Base-by-base conservation (phyloP, 2,329 filamentous ascomycete species). In the Chaetomiaceae sp. region DNA sequence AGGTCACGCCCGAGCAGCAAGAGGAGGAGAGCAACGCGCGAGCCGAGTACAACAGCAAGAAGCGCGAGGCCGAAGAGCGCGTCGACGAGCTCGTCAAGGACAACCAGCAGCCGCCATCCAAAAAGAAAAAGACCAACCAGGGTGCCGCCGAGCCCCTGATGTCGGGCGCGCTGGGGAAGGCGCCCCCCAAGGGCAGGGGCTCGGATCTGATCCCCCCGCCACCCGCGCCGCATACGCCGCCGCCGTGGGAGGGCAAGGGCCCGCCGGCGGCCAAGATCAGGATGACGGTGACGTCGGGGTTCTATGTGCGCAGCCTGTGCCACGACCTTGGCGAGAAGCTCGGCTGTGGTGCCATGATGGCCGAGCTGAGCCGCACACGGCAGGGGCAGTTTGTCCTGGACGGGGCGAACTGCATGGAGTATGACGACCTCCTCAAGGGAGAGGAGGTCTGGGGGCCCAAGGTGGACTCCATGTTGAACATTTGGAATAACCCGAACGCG, bases 241-340 rank as follows among this genome's bases (percentile, higher is more conserved):
- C 76, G 6, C 78, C 79, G 0, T 82, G 79, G 79, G 73, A 71
- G 34, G 79, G 75, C 65, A 72, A 83, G 62, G 81, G 78, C 0
- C 83, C 89, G 1, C 82, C 92, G 1, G 93, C 92, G 1, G 87
- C 82, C 43, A 86, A 82, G 63, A 82, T 99, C 53, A 84, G 87
- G 51, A 89, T 99, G 81, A 95, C 88, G 0, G 92, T 96, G 45
- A 90, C 90, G 2, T 95, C 90, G 0, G 93, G 93, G 34, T 99
- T 96, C 75, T 99, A 99, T 68, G 91, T 99, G 13, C 86, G 93
- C 56, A 95, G 87, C 51, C 82, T 99, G 60, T 91, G 89, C 61
- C 90, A 97, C 65, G 93, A 99, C 63, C 77, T 99, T 3, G 93
- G 92, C 19, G 75, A 83, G 58, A 89, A 89, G 59, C 77, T 96